Evolutionary conservation across 371 early-diverging fungal genomes (phyloP).

Genomic region (Mucor saturninus): DNA sequence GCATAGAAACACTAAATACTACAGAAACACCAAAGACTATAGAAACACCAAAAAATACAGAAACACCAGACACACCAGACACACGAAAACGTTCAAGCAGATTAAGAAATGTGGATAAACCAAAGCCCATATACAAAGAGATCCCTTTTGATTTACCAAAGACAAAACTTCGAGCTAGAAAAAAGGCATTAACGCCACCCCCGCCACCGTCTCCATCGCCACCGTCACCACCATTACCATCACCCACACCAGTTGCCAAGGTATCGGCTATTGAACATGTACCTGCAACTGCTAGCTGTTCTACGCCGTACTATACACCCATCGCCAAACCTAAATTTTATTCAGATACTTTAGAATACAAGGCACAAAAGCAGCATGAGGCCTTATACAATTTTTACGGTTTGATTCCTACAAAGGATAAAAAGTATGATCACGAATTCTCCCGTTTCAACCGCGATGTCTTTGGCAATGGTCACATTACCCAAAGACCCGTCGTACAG

Average conservation of each 20-base stretch:
- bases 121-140: background rate
- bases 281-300: conserved; percentile 1
- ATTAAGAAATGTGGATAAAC: too few relatives aligned
- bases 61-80: too few relatives aligned
- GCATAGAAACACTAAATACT: too few relatives aligned
- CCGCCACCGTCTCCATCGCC: background rate
- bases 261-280: background rate
- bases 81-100: too few relatives aligned
- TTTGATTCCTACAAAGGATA: background rate
- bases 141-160: background rate
- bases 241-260: background rate
- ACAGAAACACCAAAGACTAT: too few relatives aligned
- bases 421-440: conserved; percentile 12
- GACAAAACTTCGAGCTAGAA: background rate
- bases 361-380: background rate
- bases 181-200: background rate
- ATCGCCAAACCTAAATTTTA: conserved; percentile 12
- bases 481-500: background rate
- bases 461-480: conserved; percentile 3
- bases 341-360: conserved; percentile 10
- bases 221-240: background rate
- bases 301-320: conserved; percentile 1
- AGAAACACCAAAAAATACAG: too few relatives aligned
- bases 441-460: conserved; percentile 12
- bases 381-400: conserved; percentile 5